Base-by-base conservation (phyloP, 495 filamentous ascomycete species). In the Xylaria sp. region DNA sequence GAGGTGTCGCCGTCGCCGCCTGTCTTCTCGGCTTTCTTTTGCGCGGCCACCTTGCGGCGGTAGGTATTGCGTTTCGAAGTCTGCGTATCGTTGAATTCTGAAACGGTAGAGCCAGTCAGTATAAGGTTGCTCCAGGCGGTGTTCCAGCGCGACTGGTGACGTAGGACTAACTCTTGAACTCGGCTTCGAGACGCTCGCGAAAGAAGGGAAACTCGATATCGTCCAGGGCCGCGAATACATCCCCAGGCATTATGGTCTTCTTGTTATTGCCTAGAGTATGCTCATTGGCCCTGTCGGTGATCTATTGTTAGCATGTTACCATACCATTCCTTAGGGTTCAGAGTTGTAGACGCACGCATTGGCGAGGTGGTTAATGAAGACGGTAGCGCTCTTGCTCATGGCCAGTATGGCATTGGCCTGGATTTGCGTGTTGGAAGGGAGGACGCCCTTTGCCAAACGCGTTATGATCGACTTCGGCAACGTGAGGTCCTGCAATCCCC, bases 391-490 rank as follows among this genome's bases (percentile, higher is more conserved):
- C 84, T 98, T 98, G 72, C 92, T 92, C 79, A 99, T 89, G 0
- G 97, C 96, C 35, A 96, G 77, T 46, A 97, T 87, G 5, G 96
- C 96, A 81, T 98, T 95, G 72, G 94, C 97, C 75, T 97, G 93
- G 63, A 99, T 93, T 72, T 93, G 92, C 1, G 96, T 97, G 77
- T 98, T 97, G 7, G 95, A 88, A 0, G 96, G 96, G n/a, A 99
- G 87, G n/a, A 97, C 94, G 68, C 93, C 92, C 85, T 98, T 98
- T 3, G 95, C 96, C 7, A 99, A 89, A 29, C 96, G 90, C 58
- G 93, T 92, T 50, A 97, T 93, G 79, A 98, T 92, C n/a, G 94
- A 94, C 78, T 94, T 95, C 1, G 96, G 96, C 24, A 99, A 90
- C 48, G 88, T 92, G 68, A 97, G 90, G 78, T 99, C 96, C 95